phyloP scores from a whole-genome alignment of 2,329 filamentous ascomycete species.

The Lasiodiplodia theobromae region DNA sequence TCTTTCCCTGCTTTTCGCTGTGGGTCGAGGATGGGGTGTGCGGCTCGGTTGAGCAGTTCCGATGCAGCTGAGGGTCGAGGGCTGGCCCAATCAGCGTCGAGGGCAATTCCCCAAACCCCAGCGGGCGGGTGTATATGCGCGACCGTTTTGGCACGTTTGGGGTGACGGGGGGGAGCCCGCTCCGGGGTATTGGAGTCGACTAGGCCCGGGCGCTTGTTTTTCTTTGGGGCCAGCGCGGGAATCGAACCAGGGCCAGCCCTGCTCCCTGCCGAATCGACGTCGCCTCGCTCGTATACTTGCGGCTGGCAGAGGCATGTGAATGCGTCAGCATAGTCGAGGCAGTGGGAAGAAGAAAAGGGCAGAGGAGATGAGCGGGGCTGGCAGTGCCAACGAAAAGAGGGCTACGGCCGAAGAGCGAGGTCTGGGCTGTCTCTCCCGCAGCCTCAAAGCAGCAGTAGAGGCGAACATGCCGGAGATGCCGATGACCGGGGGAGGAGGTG shows the following conservation, averaged over 20 bases:
- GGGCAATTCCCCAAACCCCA: neutral
- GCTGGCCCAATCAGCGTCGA: neutral
- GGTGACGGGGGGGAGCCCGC: neutral
- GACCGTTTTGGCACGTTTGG: conserved; percentile 13
- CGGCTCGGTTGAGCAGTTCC: neutral
- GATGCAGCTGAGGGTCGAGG: neutral
- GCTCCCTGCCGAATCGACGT: conserved; percentile 22
- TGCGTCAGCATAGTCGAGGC: neutral
- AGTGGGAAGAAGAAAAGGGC: no score
- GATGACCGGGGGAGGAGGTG: conserved; percentile 1
- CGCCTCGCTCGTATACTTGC: conserved; percentile 18
- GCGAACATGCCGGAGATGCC: conserved; percentile 19
- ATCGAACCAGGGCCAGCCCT: conserved; percentile 8
- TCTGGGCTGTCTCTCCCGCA: neutral
- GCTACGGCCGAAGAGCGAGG: conserved; percentile 18
- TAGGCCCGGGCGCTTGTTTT: conserved; percentile 3
- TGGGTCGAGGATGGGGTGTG: neutral
- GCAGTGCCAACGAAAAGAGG: neutral
- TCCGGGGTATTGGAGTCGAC: conserved; percentile 3
- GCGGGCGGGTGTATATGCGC: conserved; percentile 11
- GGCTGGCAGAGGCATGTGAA: neutral
- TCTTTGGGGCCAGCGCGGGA: neutral
- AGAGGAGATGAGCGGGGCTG: no score
- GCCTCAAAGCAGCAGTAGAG: conserved; percentile 10
- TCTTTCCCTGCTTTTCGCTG: neutral